These are phyloP conservation scores for Capronia epimyces DNA, from an alignment of 2,329 filamentous ascomycete genomes.

Conservation along the genomic window DNA sequence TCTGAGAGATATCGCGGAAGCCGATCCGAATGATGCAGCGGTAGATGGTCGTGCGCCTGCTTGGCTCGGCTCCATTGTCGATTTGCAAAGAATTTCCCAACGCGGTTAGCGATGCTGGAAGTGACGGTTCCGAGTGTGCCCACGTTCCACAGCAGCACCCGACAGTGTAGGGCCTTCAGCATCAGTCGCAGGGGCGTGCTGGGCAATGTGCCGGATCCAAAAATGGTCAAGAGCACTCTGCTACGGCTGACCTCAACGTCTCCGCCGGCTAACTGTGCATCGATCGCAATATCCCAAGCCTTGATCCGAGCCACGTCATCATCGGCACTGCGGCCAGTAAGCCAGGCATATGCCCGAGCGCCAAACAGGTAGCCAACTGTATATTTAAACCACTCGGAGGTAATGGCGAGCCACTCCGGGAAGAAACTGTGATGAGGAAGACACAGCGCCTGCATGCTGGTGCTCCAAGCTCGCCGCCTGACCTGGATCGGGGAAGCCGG, in stretches of 20 bases:
- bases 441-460: slow-evolving; percentile 86
- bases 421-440: slow-evolving; percentile 82
- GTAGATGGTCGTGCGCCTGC: slow-evolving; percentile 39
- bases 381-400: slow-evolving; percentile 75
- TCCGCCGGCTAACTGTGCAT: slow-evolving; percentile 85
- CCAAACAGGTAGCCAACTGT: slow-evolving; percentile 74
- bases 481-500: slow-evolving; percentile 78
- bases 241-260: slow-evolving; percentile 86
- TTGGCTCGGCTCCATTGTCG: slow-evolving; percentile 63
- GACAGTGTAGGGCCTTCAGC: slow-evolving; percentile 86
- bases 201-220: slow-evolving; percentile 81
- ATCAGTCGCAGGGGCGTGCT: slow-evolving; percentile 77
- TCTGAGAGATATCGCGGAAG: slow-evolving; percentile 71
- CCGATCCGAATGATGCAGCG: slow-evolving; percentile 55
- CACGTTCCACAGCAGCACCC: slow-evolving; percentile 78
- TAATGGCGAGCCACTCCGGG: slow-evolving; percentile 74
- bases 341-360: slow-evolving; percentile 65
- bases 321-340: slow-evolving; percentile 76
- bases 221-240: slow-evolving; percentile 74
- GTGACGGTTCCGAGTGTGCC: slow-evolving; percentile 61
- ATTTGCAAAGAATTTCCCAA: slow-evolving; percentile 68
- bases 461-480: slow-evolving; percentile 84
- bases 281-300: slow-evolving; percentile 87
- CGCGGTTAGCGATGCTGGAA: slow-evolving; percentile 59
- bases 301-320: slow-evolving; percentile 82